Conservation (phyloP, 2,329 filamentous ascomycete species). For the Monosporascus cannonballus region DNA sequence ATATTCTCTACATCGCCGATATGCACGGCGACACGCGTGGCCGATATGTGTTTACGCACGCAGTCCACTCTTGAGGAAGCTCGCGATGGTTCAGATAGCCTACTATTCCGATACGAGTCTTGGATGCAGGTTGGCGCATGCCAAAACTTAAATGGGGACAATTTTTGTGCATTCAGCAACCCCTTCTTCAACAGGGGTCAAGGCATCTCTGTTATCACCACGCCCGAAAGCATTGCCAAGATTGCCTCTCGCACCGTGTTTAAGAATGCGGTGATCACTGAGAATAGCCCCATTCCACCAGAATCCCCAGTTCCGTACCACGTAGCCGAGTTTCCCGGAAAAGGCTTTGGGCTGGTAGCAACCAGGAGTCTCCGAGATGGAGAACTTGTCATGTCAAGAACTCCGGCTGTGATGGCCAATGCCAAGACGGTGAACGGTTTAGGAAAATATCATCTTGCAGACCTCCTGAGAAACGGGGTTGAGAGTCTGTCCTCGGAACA, state of each 20-base stretch:
- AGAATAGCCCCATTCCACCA: not conserved
- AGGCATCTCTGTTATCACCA: conserved; percentile 24
- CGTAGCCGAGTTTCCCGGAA: conserved; percentile 22
- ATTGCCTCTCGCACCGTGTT: conserved; percentile 9
- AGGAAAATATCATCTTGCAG: conserved; percentile 9
- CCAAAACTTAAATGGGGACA: conserved; percentile 7
- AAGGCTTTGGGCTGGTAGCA: conserved; percentile 26
- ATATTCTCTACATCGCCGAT: too few relatives aligned
- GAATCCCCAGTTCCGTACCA: conserved; percentile 6
- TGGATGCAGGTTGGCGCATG: conserved; percentile 6
- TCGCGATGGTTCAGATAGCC: not conserved
- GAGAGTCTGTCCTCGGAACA: conserved; percentile 17
- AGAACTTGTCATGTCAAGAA: conserved; percentile 22
- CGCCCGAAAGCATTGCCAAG: conserved; percentile 11
- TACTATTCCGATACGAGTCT: not conserved
- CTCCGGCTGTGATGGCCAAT: conserved; percentile 27
- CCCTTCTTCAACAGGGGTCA: conserved; percentile 16
- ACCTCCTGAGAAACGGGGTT: conserved; percentile 20
- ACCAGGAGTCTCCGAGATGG: conserved; percentile 19
- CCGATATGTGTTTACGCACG: not conserved
- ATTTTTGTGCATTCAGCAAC: conserved; percentile 21
- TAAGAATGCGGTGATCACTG: not conserved
- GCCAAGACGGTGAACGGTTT: conserved; percentile 17
- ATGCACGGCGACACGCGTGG: not conserved
- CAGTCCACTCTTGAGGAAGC: not conserved